phyloP scores from a whole-genome alignment of 2,329 filamentous ascomycete species.

The Aureobasidium sp. region DNA sequence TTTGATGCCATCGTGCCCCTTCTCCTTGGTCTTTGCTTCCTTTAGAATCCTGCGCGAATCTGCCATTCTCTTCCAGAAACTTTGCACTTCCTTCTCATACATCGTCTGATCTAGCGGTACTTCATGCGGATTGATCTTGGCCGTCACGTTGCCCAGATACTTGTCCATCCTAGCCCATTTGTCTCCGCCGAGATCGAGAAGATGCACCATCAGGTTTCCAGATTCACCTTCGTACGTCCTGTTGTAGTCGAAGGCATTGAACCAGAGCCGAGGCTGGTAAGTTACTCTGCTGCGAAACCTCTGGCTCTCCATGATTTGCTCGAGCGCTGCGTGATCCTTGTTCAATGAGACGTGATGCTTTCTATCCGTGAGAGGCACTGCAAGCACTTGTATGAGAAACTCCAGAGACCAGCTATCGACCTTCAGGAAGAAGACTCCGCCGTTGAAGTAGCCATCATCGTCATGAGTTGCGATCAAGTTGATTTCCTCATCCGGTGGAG shows the following conservation, averaged over 20 bases:
- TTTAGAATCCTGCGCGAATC: constrained; percentile 15
- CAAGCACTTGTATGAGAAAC: constrained; percentile 22
- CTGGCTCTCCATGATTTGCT: constrained; percentile 15
- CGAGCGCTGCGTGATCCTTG: constrained; percentile 17
- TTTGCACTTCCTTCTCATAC: constrained; percentile 18
- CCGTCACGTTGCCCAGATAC: constrained; percentile 18
- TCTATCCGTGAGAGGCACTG: constrained; percentile 16
- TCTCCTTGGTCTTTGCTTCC: constrained; percentile 8
- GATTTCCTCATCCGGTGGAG: constrained; percentile 23
- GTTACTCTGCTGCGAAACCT: constrained; percentile 15
- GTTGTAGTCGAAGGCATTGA: constrained; percentile 30
- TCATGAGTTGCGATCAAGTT: constrained; percentile 24
- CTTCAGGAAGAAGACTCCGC: constrained; percentile 27
- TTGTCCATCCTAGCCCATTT: constrained; percentile 21
- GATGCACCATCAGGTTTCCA: constrained; percentile 25
- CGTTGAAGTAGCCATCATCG: constrained; percentile 23
- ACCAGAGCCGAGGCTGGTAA: constrained; percentile 22
- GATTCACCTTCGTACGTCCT: constrained; percentile 20
- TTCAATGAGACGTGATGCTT: constrained; percentile 19
- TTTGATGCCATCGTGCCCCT: constrained; percentile 1
- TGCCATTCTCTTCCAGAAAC: constrained; percentile 21
- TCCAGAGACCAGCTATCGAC: constrained; percentile 23
- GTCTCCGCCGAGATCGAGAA: constrained; percentile 21
- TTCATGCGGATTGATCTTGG: constrained; percentile 14
- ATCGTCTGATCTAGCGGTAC: constrained; percentile 19